Conservation (phyloP, 164 flowering plant genomes). For the Dillenia turbinata region DNA sequence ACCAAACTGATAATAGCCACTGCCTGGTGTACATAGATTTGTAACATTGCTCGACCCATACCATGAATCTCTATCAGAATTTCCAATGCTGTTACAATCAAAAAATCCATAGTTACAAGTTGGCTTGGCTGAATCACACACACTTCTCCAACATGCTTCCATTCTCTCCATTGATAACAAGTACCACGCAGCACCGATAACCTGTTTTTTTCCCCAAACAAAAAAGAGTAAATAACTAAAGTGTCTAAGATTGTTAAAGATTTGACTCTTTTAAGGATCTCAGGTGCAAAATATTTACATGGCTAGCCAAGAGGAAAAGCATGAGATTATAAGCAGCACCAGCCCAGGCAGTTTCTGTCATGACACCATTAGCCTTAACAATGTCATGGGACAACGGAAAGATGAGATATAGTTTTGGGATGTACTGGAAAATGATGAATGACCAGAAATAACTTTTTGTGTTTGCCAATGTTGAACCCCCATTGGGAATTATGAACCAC, state of each 20-base stretch:
- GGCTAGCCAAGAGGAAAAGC: conserved; percentile 71
- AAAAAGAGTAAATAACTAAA: too few species aligned
- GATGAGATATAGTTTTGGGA: conserved; percentile 51
- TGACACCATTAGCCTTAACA: conserved; percentile 55
- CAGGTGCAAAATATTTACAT: conserved; percentile 33
- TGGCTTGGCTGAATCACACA: conserved; percentile 27
- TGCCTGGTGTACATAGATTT: conserved; percentile 32
- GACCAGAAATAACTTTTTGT: conserved; percentile 55
- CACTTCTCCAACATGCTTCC: conserved; percentile 61
- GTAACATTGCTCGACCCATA: conserved; percentile 43
- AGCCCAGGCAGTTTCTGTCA: conserved; percentile 26
- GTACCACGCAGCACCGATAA: conserved; percentile 70
- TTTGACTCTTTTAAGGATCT: too few species aligned
- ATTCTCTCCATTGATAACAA: conserved; percentile 56
- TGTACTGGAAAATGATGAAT: conserved; percentile 46
- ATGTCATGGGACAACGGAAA: conserved; percentile 51
- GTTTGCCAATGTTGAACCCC: conserved; percentile 58
- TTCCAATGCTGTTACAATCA: conserved; percentile 30
- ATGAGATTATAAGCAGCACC: conserved; percentile 59
- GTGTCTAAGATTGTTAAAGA: too few species aligned
- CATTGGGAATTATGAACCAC: conserved; percentile 66
- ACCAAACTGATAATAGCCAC: conserved; percentile 41
- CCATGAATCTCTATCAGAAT: conserved; percentile 35
- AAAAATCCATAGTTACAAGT: conserved; percentile 34
- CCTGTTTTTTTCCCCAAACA: conserved; percentile 19